Conservation (phyloP, 1,284 basidiomycete genomes). For the Malassezia psittaci region DNA sequence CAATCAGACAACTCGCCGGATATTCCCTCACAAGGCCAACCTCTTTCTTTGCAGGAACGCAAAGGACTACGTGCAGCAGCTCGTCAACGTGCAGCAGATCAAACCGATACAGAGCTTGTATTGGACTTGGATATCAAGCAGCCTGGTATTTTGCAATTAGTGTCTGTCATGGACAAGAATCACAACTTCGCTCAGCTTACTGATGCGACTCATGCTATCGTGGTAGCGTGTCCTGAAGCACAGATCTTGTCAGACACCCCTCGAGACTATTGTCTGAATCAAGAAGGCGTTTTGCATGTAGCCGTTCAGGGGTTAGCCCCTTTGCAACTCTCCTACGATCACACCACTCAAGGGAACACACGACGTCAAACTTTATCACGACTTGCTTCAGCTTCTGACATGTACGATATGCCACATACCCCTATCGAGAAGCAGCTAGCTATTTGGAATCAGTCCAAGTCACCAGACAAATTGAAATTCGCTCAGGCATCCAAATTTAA, state of each 20-base stretch:
- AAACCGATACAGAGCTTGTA: slow-evolving; percentile 18
- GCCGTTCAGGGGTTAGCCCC: slow-evolving; percentile 36
- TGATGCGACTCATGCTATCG: slow-evolving; percentile 22
- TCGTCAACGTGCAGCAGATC: not conserved
- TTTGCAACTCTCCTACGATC: slow-evolving; percentile 32
- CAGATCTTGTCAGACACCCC: slow-evolving; percentile 19
- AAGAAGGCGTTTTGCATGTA: slow-evolving; percentile 29
- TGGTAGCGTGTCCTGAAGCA: slow-evolving; percentile 40
- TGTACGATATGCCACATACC: not conserved
- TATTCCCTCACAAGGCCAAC: slow-evolving; percentile 6
- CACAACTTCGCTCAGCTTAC: slow-evolving; percentile 32
- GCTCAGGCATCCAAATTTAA: slow-evolving; percentile 19
- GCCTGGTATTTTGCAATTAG: slow-evolving; percentile 33
- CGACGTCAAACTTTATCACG: slow-evolving; percentile 1
- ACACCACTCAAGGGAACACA: slow-evolving; percentile 9
- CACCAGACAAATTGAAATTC: not conserved
- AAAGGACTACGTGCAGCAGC: slow-evolving; percentile 10
- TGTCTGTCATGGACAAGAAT: slow-evolving; percentile 37
- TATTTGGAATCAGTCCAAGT: not conserved
- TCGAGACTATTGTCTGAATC: slow-evolving; percentile 31
- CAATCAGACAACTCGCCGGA: slow-evolving; percentile 6
- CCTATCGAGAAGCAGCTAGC: not conserved
- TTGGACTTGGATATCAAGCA: slow-evolving; percentile 31
- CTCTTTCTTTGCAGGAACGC: slow-evolving; percentile 12
- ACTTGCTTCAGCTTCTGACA: not conserved